Evolutionary conservation across 257 asterid species (phyloP), one percentile per base, ranked within the genome.

Genomic region (Solanum virginianum): DNA sequence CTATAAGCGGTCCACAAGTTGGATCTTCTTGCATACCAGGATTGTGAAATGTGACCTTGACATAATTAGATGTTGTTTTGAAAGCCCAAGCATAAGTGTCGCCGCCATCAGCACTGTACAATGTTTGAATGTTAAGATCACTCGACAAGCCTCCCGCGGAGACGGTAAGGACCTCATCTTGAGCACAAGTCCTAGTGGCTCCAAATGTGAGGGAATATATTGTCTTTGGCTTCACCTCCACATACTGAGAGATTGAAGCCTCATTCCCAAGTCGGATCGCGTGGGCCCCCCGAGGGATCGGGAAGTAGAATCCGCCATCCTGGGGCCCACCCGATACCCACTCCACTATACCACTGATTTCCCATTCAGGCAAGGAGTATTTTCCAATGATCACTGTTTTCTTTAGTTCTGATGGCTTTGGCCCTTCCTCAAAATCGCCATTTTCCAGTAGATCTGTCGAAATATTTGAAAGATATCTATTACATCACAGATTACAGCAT

Each of bases 41-140:
- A 20, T 95, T 95, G 51, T 89, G 95, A 81, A 95, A 93, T 16
- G 93, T 92, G 54, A 93, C 88, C 92, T 86, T 91, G 71, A 93
- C 93, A 77, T 85, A 51, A n/a, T 86, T 85, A 11, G 95, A 88
- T 3, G 24, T 81, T 5, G 98, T 92, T 91, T 63, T 88, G 80
- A 95, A 92, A 74, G 95, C 90, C 97, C 97, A 95, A 1, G 92
- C 98, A 13, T 95, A 95, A 0, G 97, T 93, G 16, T 95, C 98
- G 41, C 97, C 97, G 39, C 98, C 98, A 29, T 93, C 90, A 6
- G 82, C 86, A 80, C 97, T 92, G 82, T 93, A 93, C 86, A 95
- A 29, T 29, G 98, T 93, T 36, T 95, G 98, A 57, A 95, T 90
- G 0, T 94, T 95, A 55, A 93, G 97, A 55, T 91, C 86, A 86